Conservation (phyloP, 768 basidiomycete genomes). For the Amanita thiersii region DNA sequence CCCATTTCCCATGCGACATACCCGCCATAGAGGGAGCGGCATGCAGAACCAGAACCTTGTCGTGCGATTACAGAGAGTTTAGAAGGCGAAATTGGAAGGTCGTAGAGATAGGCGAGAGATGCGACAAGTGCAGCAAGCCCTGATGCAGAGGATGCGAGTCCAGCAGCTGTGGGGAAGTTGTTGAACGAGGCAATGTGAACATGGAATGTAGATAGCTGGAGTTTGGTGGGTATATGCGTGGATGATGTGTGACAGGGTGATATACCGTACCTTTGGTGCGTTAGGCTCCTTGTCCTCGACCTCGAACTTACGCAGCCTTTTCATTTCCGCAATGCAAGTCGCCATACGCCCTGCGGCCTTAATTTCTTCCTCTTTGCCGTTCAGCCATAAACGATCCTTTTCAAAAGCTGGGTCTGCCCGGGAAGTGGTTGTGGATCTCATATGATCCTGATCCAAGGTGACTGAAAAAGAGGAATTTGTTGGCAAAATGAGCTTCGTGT, state of each 20-base stretch:
- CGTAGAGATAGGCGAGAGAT: constrained; percentile 82
- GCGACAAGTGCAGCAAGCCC: constrained; percentile 94
- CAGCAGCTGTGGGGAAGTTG: constrained; percentile 99
- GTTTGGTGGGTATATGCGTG: constrained; percentile 8
- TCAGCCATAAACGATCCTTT: constrained; percentile 86
- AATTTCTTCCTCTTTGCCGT: constrained; percentile 88
- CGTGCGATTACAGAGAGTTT: constrained; percentile 90
- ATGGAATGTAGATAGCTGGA: constrained; percentile 57
- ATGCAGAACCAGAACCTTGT: constrained; percentile 96
- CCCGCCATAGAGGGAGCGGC: constrained; percentile 94
- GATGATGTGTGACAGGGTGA: constrained; percentile 9
- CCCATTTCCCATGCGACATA: constrained; percentile 96
- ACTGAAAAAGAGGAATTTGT: constrained; percentile 99
- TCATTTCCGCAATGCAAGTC: constrained; percentile 86
- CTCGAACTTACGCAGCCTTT: constrained; percentile 55
- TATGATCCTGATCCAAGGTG: constrained; percentile 93
- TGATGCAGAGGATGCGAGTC: constrained; percentile 93
- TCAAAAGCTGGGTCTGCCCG: constrained; percentile 70
- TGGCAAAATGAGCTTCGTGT: constrained; percentile 90
- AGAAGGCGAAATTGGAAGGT: constrained; percentile 69
- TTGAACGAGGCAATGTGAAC: constrained; percentile 93
- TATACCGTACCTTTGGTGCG: constrained; percentile 65
- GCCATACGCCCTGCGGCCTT: constrained; percentile 69
- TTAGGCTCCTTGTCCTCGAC: constrained; percentile 65
- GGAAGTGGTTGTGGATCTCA: constrained; percentile 89